Evolutionary conservation across 306 rosid species (phyloP), one percentile per base, ranked within the genome.

Genomic region (Lupinus albus): DNA sequence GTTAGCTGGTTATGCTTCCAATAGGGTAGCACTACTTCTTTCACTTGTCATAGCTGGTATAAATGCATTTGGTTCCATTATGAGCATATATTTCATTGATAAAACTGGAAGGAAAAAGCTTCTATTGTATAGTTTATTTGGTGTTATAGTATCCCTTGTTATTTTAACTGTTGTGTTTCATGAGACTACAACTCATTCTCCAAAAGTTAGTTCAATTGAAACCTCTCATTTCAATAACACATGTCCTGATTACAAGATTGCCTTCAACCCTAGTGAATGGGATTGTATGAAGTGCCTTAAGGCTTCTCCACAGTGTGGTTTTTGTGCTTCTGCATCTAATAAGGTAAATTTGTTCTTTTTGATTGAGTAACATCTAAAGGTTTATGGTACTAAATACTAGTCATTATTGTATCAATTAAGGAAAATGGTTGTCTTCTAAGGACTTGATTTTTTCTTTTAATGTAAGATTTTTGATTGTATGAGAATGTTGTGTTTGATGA

Each of bases 71-170:
- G 93, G 93, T 14, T 80, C 93, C 0, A 63, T 87, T 12, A 12
- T 78, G 28, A 87, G 93, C 83, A 84, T 87, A 3, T 87, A 78
- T 50, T 87, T 84, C 50, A 68, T 84, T 39, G 93, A 87, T 13
- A 80, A 70, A 53, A 80, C 80, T 8, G 89, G 93, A 1, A 87
- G 93, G 60, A 84, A 21, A 71, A 87, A 78, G 74, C 86, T 87
- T 35, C 2, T 80, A 1, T 5, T 82, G 36, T 56, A 68, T 17
- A 84, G 89, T 47, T 68, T 87, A 75, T 36, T 14, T 13, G 93
- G 93, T 5, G 86, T 87, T 6, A 61, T 87, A 0, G 7, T 63
- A 4, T 68, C 89, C 1, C 93, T 87, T 11, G 86, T 64, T 64
- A 74, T 87, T 41, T 75, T 87, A 30, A 76, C 84, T 13, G 83